Percentiles rank a stretch among this genome's conserved stretches.
Conservation (phyloP, 192 early-diverging fungal species). For the Chytriomyces sp. region DNA sequence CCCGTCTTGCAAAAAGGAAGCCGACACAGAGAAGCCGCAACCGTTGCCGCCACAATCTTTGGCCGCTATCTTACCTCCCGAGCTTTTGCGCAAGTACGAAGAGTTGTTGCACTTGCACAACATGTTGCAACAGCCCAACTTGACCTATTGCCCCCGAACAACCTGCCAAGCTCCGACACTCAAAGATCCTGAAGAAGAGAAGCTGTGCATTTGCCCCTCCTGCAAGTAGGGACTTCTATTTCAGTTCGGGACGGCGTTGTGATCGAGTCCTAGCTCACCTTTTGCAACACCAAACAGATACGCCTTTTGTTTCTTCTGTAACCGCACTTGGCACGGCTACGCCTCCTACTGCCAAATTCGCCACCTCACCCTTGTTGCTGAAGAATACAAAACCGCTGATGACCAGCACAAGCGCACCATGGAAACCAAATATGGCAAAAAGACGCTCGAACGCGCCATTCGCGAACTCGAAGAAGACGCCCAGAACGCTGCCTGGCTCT, state of each 20-base stretch:
- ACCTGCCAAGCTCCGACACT: slow-evolving; percentile 35
- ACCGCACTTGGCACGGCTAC: slow-evolving; percentile 39
- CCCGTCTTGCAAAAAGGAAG: slow-evolving; percentile 22
- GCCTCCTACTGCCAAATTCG: slow-evolving; percentile 39
- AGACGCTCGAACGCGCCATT: slow-evolving; percentile 27
- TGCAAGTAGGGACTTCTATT: too few relatives aligned
- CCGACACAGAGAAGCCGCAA: neutral
- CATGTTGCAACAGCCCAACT: slow-evolving; percentile 28
- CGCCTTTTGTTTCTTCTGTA: slow-evolving; percentile 46
- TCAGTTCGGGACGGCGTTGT: too few relatives aligned
- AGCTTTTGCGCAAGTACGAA: slow-evolving; percentile 25
- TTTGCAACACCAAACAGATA: too few relatives aligned
- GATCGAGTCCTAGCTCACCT: too few relatives aligned
- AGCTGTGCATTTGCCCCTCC: slow-evolving; percentile 38
- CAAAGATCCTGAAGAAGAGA: slow-evolving; percentile 35
- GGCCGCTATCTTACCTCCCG: neutral
- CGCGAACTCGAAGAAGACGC: slow-evolving; percentile 31
- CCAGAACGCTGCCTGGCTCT: slow-evolving; percentile 20
- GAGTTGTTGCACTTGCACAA: slow-evolving; percentile 6
- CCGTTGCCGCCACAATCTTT: neutral
- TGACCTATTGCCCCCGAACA: slow-evolving; percentile 44
- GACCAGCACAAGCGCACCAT: neutral
- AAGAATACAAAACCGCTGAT: slow-evolving; percentile 29
- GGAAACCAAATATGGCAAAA: slow-evolving; percentile 42
- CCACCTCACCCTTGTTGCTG: slow-evolving; percentile 14